Evolutionary conservation across 139 green algal genomes (phyloP), one percentile per base, ranked within the genome.

Genomic region (Tetraselmis striata): DNA sequence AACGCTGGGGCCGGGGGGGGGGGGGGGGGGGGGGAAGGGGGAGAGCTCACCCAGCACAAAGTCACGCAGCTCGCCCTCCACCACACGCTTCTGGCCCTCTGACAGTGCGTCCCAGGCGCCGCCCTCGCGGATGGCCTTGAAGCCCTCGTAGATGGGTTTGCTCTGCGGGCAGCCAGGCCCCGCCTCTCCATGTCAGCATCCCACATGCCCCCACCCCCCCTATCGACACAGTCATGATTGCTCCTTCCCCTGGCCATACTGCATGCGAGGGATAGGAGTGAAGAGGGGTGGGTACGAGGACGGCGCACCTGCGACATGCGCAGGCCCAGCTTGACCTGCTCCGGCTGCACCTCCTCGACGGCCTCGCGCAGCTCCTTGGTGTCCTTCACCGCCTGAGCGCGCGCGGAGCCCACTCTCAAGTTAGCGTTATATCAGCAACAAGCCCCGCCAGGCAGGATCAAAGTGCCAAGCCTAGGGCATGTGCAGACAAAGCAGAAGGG

Each of bases 271-370:
- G n/a, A n/a, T n/a, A n/a, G n/a, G n/a, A n/a, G n/a, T n/a, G n/a
- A n/a, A n/a, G n/a, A n/a, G n/a, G n/a, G n/a, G n/a, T n/a, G n/a
- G n/a, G n/a, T n/a, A n/a, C n/a, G n/a, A n/a, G n/a, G n/a, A n/a
- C n/a, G n/a, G n/a, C 45, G 2, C 30, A 85, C 93, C 91, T 98
- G 95, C 27, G 86, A 88, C 30, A 99, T 85, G 24, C 95, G 87
- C 80, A 98, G 92, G 29, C 84, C 86, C 2, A 98, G 86, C 78
- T 92, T 93, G 23, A 99, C 96, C 28, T 90, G 91, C 86, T 98
- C 93, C 1, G 96, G 96, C 89, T 98, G 96, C 77, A 98, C 92
- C 86, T 95, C 93, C 84, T 99, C 96, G 1, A 98, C 93, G 0
- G 96, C 96, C 27, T 82, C 85, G 30, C 96, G 93, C 79, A 99